Evolutionary conservation across 2,329 filamentous ascomycete genomes (phyloP), one percentile per base, ranked within the genome.

Genomic region (Exserohilum rostratum): DNA sequence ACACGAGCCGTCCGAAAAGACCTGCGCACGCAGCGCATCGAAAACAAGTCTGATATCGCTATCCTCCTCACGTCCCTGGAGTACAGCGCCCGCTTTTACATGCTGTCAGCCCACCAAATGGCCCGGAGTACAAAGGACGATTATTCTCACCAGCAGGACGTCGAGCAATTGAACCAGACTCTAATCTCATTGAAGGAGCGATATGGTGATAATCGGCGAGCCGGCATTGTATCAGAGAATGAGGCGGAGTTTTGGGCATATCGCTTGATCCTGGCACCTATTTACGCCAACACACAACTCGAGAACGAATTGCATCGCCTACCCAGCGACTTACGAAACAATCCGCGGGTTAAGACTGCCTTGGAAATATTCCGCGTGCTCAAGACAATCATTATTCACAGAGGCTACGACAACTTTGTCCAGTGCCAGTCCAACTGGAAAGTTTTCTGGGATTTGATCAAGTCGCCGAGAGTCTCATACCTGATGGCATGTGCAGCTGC

Each of bases 181-280:
- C 77, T 87, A 53, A 76, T 85, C 1, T 86, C 85, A 0, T 69
- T 88, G 11, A 86, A 69, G 79, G 85, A 66, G 81, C 85, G 66
- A 15, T 74, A 73, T 46, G 55, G 50, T 6, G 66, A 71, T 31
- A 70, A 71, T 20, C 57, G 81, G 79, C 61, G 76, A 77, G 50
- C 78, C 1, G 49, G 60, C 76, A 50, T 78, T 82, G 22, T 72
- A 1, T 83, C 85, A 38, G 76, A 78, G 0, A 85, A 87, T 52
- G 85, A 87, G 68, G 78, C 82, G n/a, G 86, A 88, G 65, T 87
- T 88, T 57, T 78, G 83, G 48, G 83, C 86, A 7, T 88, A 87
- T 65, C 83, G 83, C 60, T 82, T 88, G 59, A 71, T 74, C 13
- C 44, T 72, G 7, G 59, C 78, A 83, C 47, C 83, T 81, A 61